Evolutionary conservation across 1,284 basidiomycete species (phyloP), one percentile per base, ranked within the genome.

Genomic region (Mycena sp.): DNA sequence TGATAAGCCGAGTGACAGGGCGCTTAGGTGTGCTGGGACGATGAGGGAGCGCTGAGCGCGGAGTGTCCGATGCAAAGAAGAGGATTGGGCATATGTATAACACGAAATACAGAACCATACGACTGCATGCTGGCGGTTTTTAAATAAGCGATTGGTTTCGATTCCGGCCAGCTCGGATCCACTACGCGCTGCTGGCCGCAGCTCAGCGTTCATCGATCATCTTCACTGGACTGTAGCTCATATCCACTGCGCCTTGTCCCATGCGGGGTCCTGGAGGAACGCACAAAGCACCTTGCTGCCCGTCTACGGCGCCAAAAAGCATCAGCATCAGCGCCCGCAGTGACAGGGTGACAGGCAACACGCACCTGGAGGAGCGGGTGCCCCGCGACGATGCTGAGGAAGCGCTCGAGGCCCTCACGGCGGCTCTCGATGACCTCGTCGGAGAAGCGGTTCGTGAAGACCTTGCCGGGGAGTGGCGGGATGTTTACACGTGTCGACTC

Each of bases 231-330:
- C n/a, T n/a, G n/a, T n/a, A n/a, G n/a, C 52, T 85, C 76, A 92
- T 61, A 86, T 74, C 91, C 90, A 93, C 72, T 92, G 89, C 2
- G 84, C 67, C 77, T 87, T 91, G 67, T 94, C 91, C 92, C 92
- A 94, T 64, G 85, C 85, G 43, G 93, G 91, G 76, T 95, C 92
- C 80, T 99, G 97, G 46, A 99, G 80, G 81, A 99, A 99, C 7
- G 96, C 96, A 69, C 95, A 96, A n/a, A 99, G 83, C 9, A 98
- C 96, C 77, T 98, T 99, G 79, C 94, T 96, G 32, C 97, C 97
- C 0, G 97, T 99, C 94, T 96, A 11, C n/a, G 48, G 70, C 4
- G 49, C 21, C 21, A 51, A 40, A 26, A 14, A 50, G 11, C 16
- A 16, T 19, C 60, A 74, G 14, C 7, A 25, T 44, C 43, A 44